These are phyloP conservation scores for Talaromyces trachyspermus DNA, from an alignment of 495 filamentous ascomycete genomes.

Conservation along the genomic window DNA sequence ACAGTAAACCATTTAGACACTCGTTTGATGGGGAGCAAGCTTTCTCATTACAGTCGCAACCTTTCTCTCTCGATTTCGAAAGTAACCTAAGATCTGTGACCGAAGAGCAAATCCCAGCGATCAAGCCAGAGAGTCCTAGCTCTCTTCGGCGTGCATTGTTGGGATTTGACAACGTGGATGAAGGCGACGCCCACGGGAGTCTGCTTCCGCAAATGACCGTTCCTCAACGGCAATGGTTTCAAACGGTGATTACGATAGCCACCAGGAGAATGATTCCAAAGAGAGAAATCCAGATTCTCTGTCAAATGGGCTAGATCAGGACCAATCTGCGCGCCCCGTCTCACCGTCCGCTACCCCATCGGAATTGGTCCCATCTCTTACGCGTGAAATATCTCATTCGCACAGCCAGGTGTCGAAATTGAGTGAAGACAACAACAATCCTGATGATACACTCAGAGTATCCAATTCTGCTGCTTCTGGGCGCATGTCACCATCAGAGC, in stretches of 20 bases:
- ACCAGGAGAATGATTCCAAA: too few species aligned
- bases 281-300: too few species aligned
- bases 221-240: not conserved
- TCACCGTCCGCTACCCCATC: not conserved
- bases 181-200: not conserved
- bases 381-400: not conserved
- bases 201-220: not conserved
- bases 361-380: not conserved
- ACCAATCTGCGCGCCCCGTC: too few species aligned
- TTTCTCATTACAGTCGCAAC: not conserved
- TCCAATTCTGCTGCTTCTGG: too few species aligned
- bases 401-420: not conserved
- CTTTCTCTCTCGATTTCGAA: conserved; percentile 3
- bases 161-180: not conserved
- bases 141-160: not conserved
- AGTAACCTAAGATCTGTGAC: not conserved
- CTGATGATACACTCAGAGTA: too few species aligned
- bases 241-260: not conserved
- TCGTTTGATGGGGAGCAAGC: not conserved
- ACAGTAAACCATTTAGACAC: not conserved
- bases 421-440: not conserved
- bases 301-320: too few species aligned
- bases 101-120: not conserved
- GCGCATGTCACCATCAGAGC: too few species aligned
- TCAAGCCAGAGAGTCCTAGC: not conserved